These are phyloP conservation scores for Pistacia integerrima DNA, from an alignment of 345 rosid species.

Conservation along the genomic window DNA sequence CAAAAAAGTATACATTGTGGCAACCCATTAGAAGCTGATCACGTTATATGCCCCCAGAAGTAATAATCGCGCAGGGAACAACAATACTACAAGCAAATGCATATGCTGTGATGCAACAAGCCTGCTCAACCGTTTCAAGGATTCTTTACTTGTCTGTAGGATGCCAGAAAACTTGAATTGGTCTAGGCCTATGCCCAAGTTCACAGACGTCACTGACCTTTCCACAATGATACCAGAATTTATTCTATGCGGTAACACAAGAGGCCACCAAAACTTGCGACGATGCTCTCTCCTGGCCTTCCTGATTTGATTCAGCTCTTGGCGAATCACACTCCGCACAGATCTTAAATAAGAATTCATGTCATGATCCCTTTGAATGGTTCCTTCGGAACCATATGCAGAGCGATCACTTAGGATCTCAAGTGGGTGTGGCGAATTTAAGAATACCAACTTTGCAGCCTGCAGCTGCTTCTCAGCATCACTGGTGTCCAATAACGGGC, in stretches of 20 bases:
- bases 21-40: conserved; percentile 27
- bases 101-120: conserved; percentile 78
- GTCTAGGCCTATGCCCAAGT: conserved; percentile 35
- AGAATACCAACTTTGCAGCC: conserved; percentile 70
- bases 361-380: conserved; percentile 89
- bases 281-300: conserved; percentile 58
- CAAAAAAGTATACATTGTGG: background rate
- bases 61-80: conserved; percentile 68
- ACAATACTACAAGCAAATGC: conserved; percentile 74
- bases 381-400: conserved; percentile 87
- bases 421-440: conserved; percentile 96
- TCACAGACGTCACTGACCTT: conserved; percentile 33
- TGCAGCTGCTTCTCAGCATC: conserved; percentile 61
- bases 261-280: conserved; percentile 72
- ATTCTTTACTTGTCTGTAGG: conserved; percentile 63
- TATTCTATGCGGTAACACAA: conserved; percentile 35
- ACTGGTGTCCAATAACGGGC: conserved; percentile 38
- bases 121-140: conserved; percentile 65
- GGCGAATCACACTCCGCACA: conserved; percentile 62
- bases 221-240: conserved; percentile 35
- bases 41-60: conserved; percentile 56
- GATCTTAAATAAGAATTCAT: conserved; percentile 80
- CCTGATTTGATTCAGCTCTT: conserved; percentile 65
- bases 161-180: conserved; percentile 58
- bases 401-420: conserved; percentile 86